Conservation (phyloP, 306 rosid species). For the Cucurbita maxima region DNA sequence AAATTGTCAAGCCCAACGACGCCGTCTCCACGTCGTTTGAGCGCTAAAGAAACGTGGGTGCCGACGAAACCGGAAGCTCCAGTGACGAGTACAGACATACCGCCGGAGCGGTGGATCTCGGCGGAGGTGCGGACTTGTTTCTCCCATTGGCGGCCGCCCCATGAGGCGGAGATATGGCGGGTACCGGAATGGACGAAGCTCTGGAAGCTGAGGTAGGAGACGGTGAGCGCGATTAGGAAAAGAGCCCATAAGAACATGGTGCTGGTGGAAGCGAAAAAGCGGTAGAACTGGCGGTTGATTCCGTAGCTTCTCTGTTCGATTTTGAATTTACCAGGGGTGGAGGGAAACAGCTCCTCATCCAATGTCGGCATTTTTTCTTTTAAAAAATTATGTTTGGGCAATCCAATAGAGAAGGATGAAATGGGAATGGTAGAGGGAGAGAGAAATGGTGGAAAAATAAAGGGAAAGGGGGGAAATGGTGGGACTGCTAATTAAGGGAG, state of each 20-base stretch:
- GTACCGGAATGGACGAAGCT: constrained; percentile 56
- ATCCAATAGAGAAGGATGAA: not conserved
- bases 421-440: not conserved
- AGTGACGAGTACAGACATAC: constrained; percentile 64
- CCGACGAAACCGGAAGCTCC: constrained; percentile 32
- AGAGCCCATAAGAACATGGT: constrained; percentile 86
- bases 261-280: constrained; percentile 74
- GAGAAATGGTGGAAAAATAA: not conserved
- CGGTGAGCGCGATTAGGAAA: constrained; percentile 59
- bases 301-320: constrained; percentile 38
- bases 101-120: constrained; percentile 47
- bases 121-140: constrained; percentile 70
- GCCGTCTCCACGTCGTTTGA: constrained; percentile 61
- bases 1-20: constrained; percentile 77
- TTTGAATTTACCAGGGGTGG: constrained; percentile 85
- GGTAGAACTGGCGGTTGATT: constrained; percentile 59
- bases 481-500: not conserved
- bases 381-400: not conserved
- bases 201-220: constrained; percentile 65
- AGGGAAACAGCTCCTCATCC: constrained; percentile 57
- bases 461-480: not conserved
- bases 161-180: constrained; percentile 52
- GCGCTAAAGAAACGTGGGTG: constrained; percentile 48
- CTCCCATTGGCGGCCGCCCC: constrained; percentile 97
- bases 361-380: constrained; percentile 30